Base-by-base conservation (phyloP, 2,329 filamentous ascomycete genomes). In the Penicillium sclerotiorum region DNA sequence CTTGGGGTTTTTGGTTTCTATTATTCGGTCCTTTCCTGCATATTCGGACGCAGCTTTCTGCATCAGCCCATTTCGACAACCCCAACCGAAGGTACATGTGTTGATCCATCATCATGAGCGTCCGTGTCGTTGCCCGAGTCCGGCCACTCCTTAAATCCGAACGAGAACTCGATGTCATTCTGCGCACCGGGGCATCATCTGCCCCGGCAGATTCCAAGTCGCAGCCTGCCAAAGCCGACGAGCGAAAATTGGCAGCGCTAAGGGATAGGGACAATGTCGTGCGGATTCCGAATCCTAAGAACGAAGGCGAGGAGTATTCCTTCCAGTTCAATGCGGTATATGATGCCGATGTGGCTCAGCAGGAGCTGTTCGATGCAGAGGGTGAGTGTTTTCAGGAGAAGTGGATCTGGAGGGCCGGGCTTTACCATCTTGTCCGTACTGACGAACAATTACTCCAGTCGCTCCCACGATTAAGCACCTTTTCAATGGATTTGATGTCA, bases 241-340 rank as follows among this genome's bases (percentile, higher is more conserved):
- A 65, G 39, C 53, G 52, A 37, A 60, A 61, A 45, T 38, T 66
- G 37, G 66, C 65, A 2, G 60, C 66, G 28, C 50, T 69, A 44
- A 75, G 82, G 39, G 81, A 81, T 58, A 81, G 79, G 57, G 79
- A 84, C 17, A 83, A 81, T 21, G 75, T 95, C 23, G 85, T 97
- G 65, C 87, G 88, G 69, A 95, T 97, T 63, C 93, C 93, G 3
- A 96, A 91, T 67, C 92, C 93, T 0, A 96, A 94, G 77, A 96
- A 96, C 65, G 89, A 90, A 57, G 78, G 82, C 18, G 93, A 97
- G 73, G 88, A 92, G 65, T 97, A 92, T 73, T 91, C 88, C 46
- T 99, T 97, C 70, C 84, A 92, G 45, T 97, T 97, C 80, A 95
- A 94, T 77, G 84, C 88, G 60, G 93, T 97, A 47, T 97, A 96